Evolutionary conservation across 345 rosid species (phyloP), one percentile per base, ranked within the genome.

Genomic region (Pelargonium nanum): DNA sequence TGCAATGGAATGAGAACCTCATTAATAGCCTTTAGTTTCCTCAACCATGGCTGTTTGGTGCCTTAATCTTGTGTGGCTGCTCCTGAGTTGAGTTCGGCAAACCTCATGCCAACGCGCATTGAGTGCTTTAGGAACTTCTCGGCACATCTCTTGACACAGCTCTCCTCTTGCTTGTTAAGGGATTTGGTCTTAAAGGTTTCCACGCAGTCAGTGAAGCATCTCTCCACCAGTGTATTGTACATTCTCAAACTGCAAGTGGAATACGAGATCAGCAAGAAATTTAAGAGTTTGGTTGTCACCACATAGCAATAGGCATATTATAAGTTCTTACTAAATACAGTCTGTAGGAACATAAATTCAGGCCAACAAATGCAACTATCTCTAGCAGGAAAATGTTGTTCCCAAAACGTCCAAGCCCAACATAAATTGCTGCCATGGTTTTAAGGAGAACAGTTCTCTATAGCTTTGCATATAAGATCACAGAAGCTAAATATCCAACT

Each of bases 71-170:
- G 87, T 1, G 89, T 86, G 21, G 94, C 79, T 19, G 87, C 85
- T 63, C 83, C 85, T 40, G 72, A 75, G 73, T 84, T 86, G 68
- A 93, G 96, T 75, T 93, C 99, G 0, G 92, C 96, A 62, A 93
- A 93, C 63, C 97, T 73, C 95, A 87, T 76, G 53, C 99, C 97
- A 8, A 89, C 99, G 16, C 99, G 88, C 91, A 87, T 90, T 0
- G 99, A 85, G 52, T 93, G 96, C 84, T 89, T 93, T 58, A 93
- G 72, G 69, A 85, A 93, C 85, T 93, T 93, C 83, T 93, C 99
- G 1, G 96, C 97, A 34, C 99, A 93, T 0, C 90, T 58, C 74
- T 66, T 77, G 34, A 89, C 84, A 22, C 99, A 93, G 24, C 81
- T 77, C 75, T 87, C 97, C 75, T 89, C 97, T 74, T 93, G 99